Base-by-base conservation (phyloP, 1,139 yeast genomes). In the Kodamaea anthophila region DNA sequence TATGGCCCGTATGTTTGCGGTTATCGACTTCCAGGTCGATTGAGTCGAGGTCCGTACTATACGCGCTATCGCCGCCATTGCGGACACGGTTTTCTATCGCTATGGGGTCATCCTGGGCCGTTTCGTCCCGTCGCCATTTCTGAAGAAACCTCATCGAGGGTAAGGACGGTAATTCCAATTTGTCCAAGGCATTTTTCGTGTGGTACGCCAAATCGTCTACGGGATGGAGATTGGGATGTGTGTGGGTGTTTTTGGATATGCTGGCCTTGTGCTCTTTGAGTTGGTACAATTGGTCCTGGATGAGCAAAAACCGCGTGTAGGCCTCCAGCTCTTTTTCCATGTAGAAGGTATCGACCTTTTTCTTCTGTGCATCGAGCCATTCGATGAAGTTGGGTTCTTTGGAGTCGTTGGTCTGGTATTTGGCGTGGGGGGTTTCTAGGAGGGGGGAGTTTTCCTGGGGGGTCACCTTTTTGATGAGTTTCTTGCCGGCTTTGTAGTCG, bases 201-300 rank as follows among this genome's bases (percentile, higher is more conserved):
- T 53, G 59, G 31, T 38, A 53, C 2, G 66, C 65, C 15, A 60
- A 33, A 27, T 53, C 59, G 23, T 49, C 55, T 1, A 59, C 60
- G 19, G 42, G 46, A n/a, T 43, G 39, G 15, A 29, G 9, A 16
- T 34, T 32, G 19, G 45, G 40, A 9, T 37, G 42, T n/a, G 36
- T 41, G 5, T 40, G 43, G 7, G 15, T 34, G n/a, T 31, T 21
- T 10, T 26, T 33, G 11, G 27, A 34, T 5, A 43, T 32, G 5
- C 39, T 32, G 12, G 44, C 34, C 30, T 64, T 65, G 42, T 81
- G 88, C 26, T 74, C 77, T 32, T 74, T 62, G 36, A 84, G 49
- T 38, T 75, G 79, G 38, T 69, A 69, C 26, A 85, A 50, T 49
- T 84, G 94, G 40, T 75, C 83, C 43, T 81, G 83, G 13, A 85